phyloP scores from a whole-genome alignment of 1,284 basidiomycete species.

The Phylloporus gajari region DNA sequence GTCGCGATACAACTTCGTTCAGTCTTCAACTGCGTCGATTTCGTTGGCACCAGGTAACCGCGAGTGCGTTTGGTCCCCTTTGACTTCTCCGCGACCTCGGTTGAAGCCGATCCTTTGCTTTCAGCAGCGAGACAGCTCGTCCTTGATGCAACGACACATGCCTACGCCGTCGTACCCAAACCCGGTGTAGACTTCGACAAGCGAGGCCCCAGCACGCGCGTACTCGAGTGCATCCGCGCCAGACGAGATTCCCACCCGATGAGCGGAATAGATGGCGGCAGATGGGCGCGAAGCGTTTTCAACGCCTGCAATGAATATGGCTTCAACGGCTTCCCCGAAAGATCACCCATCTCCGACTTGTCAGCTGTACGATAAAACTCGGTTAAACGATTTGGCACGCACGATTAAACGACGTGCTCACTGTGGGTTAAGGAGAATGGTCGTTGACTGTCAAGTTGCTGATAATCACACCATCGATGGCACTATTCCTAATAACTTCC shows the following conservation, averaged over 20 bases:
- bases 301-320: no score
- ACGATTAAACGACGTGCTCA: slow-evolving; percentile 39
- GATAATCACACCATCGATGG: slow-evolving; percentile 95
- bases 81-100: neutral
- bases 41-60: neutral
- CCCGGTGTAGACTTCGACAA: slow-evolving; percentile 92
- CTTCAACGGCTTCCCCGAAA: no score
- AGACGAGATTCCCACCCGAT: slow-evolving; percentile 93
- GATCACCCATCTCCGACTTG: no score
- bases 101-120: neutral
- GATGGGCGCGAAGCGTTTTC: slow-evolving; percentile 68
- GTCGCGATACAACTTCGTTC: slow-evolving; percentile 1
- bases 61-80: neutral
- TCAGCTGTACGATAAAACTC: neutral
- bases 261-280: slow-evolving; percentile 83
- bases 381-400: neutral
- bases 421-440: slow-evolving; percentile 72
- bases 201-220: slow-evolving; percentile 86
- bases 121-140: neutral
- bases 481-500: slow-evolving; percentile 75
- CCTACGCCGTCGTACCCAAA: slow-evolving; percentile 95
- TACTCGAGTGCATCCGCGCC: slow-evolving; percentile 92
- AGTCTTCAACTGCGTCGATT: neutral
- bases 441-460: slow-evolving; percentile 93
- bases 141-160: slow-evolving; percentile 74